Evolutionary conservation across 192 early-diverging fungal genomes (phyloP), one percentile per base, ranked within the genome.

Genomic region (Backusella sp.): DNA sequence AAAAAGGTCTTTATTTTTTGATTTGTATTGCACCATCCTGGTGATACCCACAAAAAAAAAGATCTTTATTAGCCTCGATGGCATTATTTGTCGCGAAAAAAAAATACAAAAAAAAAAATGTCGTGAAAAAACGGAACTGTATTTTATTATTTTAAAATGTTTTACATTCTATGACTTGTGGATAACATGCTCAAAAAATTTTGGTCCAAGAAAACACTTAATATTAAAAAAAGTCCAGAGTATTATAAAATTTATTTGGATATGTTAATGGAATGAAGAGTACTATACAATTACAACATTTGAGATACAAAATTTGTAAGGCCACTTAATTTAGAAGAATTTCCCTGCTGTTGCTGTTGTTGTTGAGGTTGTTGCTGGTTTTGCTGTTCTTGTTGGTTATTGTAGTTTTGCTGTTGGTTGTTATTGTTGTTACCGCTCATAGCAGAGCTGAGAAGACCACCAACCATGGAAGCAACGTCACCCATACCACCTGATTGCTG

Each of bases 341-440:
- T 26, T 39, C 68, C 44, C 8, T 75, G 41, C 28, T 53, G 52
- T 7, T 56, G 53, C 3, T 56, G 53, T 19, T 73, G 72, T 6
- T 72, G 71, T 23, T 68, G 42, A 4, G 15, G 12, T 21, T 75
- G 44, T 30, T 53, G 52, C 7, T 53, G 52, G 17, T 53, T 6
- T 15, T 73, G 72, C 14, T 72, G 46, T 30, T 23, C n/a, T 46
- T 66, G 39, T 14, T 69, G 41, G 21, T 73, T 73, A 53, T 53
- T 53, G n/a, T 53, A 6, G 52, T 23, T 53, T 23, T 53, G 52
- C 52, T 53, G 52, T 53, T 53, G n/a, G 6, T 53, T 17, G 2
- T 53, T 53, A 21, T 28, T 44, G 41, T 26, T 35, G 23, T 26
- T 42, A 19, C 37, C 69, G 12, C 69, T 41, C 39, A 70, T 41